These are phyloP conservation scores for Epichloe scottii DNA, from an alignment of 2,329 filamentous ascomycete species.

Conservation along the genomic window DNA sequence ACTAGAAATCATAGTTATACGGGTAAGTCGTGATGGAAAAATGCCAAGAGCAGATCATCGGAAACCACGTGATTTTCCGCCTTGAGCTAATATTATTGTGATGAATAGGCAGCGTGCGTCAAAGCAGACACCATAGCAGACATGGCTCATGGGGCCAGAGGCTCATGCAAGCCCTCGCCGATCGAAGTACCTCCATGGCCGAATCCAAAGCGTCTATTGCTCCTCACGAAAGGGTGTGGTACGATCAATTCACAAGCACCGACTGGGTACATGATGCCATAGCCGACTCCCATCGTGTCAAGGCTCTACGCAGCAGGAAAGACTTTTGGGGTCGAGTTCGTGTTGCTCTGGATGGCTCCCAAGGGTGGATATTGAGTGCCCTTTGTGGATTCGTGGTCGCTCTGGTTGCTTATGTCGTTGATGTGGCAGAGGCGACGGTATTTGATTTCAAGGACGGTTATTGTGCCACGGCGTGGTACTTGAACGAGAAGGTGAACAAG, in stretches of 20 bases:
- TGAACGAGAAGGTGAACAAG: constrained; percentile 48
- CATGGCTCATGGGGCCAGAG: constrained; percentile 48
- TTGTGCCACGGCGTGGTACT: constrained; percentile 59
- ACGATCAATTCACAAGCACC: constrained; percentile 94
- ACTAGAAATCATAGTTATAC: constrained; percentile 31
- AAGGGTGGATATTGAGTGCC: constrained; percentile 90
- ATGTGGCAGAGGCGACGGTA: constrained; percentile 71
- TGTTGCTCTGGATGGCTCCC: constrained; percentile 70
- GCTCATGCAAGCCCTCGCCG: constrained; percentile 48
- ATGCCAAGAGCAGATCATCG: background rate
- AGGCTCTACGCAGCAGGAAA: constrained; percentile 66
- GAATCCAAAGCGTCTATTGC: constrained; percentile 56
- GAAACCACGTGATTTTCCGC: background rate
- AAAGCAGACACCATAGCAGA: constrained; percentile 40
- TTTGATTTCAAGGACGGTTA: constrained; percentile 91
- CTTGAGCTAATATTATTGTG: background rate
- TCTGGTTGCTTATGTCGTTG: constrained; percentile 74
- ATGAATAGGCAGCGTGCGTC: constrained; percentile 23
- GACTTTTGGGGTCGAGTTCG: constrained; percentile 72
- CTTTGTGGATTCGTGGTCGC: constrained; percentile 81
- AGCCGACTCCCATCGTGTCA: constrained; percentile 80
- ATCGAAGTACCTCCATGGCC: constrained; percentile 42
- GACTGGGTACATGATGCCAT: constrained; percentile 99
- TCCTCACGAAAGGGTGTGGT: constrained; percentile 86
- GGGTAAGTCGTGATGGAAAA: constrained; percentile 18